Conservation (phyloP, 164 flowering plant genomes). For the Berberis vulgaris region DNA sequence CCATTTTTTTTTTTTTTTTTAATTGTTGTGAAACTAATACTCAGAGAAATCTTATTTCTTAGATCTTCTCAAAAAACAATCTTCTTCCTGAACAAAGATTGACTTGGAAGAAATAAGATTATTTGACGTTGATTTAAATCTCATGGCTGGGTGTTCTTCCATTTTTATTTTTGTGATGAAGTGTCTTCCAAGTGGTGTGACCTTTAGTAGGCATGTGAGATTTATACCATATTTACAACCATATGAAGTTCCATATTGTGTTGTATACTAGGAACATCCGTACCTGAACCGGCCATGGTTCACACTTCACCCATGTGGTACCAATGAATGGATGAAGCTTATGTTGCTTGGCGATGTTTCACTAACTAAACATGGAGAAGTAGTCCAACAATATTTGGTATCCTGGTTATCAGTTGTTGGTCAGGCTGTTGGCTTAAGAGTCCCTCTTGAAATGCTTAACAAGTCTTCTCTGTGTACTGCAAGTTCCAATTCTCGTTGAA, state of each 20-base stretch:
- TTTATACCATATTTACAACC: too few species aligned
- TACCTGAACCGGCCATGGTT: conserved; percentile 74
- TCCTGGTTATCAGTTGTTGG: conserved; percentile 89
- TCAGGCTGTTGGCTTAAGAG: conserved; percentile 56
- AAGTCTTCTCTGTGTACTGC: neutral
- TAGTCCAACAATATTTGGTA: conserved; percentile 38
- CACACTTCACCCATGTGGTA: conserved; percentile 86
- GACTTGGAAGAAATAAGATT: too few species aligned
- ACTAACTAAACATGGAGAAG: conserved; percentile 3
- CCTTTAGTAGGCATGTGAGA: too few species aligned
- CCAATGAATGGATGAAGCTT: conserved; percentile 84
- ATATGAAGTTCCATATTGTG: neutral
- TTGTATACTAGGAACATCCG: conserved; percentile 69
- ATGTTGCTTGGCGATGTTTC: conserved; percentile 27
- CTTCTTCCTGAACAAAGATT: too few species aligned
- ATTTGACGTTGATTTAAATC: neutral
- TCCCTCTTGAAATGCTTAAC: conserved; percentile 40
- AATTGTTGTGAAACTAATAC: too few species aligned
- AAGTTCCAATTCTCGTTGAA: too few species aligned
- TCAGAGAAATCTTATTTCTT: too few species aligned
- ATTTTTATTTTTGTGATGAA: neutral
- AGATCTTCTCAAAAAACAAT: too few species aligned
- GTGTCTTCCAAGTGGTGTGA: neutral
- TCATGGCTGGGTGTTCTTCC: neutral
- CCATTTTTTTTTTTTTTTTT: too few species aligned